phyloP scores from a whole-genome alignment of 495 filamentous ascomycete genomes.

The Lasiosphaeris hirsuta region DNA sequence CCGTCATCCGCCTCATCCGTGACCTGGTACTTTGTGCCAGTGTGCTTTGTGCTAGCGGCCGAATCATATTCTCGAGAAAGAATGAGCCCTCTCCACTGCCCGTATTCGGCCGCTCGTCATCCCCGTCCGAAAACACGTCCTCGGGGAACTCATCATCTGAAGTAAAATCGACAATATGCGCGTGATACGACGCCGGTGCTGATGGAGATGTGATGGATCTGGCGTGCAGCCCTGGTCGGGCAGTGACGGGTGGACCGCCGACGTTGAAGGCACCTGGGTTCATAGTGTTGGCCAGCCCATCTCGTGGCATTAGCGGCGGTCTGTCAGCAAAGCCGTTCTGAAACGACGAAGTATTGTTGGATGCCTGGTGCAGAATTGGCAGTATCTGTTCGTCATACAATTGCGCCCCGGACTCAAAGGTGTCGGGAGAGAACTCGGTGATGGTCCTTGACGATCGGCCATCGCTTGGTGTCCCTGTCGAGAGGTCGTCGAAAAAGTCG shows the following conservation, averaged over 20 bases:
- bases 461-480: conserved; percentile 51
- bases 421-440: conserved; percentile 57
- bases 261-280: conserved; percentile 58
- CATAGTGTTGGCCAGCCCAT: conserved; percentile 53
- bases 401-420: conserved; percentile 72
- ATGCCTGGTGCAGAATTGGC: conserved; percentile 76
- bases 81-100: conserved; percentile 41
- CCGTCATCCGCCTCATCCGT: conserved; percentile 65
- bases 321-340: conserved; percentile 83
- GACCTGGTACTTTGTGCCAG: conserved; percentile 51
- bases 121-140: conserved; percentile 52
- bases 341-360: conserved; percentile 64
- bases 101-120: conserved; percentile 43
- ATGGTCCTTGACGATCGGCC: conserved; percentile 60
- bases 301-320: conserved; percentile 47
- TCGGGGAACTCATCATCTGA: conserved; percentile 48
- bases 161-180: conserved; percentile 55
- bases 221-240: conserved; percentile 59
- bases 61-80: conserved; percentile 66
- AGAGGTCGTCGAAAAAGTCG: conserved; percentile 79
- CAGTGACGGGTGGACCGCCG: neutral
- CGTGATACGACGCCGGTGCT: conserved; percentile 53
- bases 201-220: conserved; percentile 72
- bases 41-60: conserved; percentile 50
- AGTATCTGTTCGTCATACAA: conserved; percentile 93